These are phyloP conservation scores for Aspergillus sclerotioniger DNA, from an alignment of 495 filamentous ascomycete genomes.

Conservation along the genomic window DNA sequence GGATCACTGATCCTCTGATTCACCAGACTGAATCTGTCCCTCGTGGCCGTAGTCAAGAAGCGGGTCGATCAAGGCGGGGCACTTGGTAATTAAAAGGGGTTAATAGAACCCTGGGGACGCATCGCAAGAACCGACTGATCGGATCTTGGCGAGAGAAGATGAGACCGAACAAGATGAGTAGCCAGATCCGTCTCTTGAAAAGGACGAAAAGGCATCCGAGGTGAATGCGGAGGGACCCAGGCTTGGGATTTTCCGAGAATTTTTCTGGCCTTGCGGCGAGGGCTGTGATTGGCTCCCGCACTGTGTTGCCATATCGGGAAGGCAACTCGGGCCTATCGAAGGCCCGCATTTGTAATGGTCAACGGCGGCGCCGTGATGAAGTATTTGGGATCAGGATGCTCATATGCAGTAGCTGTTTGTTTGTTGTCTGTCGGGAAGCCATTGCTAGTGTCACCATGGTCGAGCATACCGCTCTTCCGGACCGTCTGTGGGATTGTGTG, in stretches of 20 bases:
- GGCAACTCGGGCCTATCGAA: background rate
- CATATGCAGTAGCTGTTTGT: too few relatives aligned
- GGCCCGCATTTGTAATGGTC: background rate
- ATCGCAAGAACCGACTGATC: conserved; percentile 7
- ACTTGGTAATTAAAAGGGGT: conserved; percentile 9
- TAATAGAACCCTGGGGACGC: conserved; percentile 3
- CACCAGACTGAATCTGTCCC: too few relatives aligned
- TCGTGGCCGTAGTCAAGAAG: conserved; percentile 2
- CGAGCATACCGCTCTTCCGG: background rate
- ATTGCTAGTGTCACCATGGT: too few relatives aligned
- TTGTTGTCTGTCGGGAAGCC: too few relatives aligned
- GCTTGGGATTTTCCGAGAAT: background rate
- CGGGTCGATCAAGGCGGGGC: too few relatives aligned
- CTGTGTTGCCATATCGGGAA: conserved; percentile 5
- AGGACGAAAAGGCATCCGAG: background rate
- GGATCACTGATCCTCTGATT: background rate
- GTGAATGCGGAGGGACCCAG: background rate
- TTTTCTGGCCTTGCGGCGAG: background rate
- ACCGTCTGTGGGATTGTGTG: background rate
- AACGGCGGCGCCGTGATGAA: background rate
- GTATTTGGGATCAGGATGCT: too few relatives aligned
- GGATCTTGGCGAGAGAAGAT: background rate
- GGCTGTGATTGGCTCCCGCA: conserved; percentile 8
- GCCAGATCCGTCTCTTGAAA: background rate
- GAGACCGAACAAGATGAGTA: background rate